Evolutionary conservation across 148 eudicot genomes (phyloP), one percentile per base, ranked within the genome.

Genomic region (Rhododendron ovatum): DNA sequence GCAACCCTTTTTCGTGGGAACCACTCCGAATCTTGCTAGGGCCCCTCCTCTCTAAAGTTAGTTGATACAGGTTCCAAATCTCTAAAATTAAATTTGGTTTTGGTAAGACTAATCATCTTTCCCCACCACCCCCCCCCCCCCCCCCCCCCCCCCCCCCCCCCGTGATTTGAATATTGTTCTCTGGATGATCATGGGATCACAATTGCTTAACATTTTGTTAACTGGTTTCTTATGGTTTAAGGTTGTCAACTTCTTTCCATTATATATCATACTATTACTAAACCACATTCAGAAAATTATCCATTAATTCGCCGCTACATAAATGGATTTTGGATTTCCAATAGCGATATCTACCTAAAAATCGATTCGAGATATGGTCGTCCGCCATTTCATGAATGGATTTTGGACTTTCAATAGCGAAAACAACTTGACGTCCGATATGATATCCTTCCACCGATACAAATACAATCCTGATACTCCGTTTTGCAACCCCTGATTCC

Each of bases 91-190:
- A 26, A 39, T 4, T 26, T 78, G 85, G 82, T 71, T 82, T 82
- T 22, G 73, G 48, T 76, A 82, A 82, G 71, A 82, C 75, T 86
- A 82, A 83, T 87, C 84, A 51, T 84, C 84, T 84, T 65, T 51
- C 87, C 87, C n/a, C n/a, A n/a, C n/a, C n/a, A n/a, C n/a, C n/a
- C n/a, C n/a, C n/a, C n/a, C n/a, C n/a, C n/a, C n/a, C n/a, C n/a
- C n/a, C n/a, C n/a, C n/a, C n/a, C n/a, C n/a, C n/a, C n/a, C n/a
- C n/a, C n/a, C n/a, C 87, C 50, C 80, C 71, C 67, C 67, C 51
- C 78, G 35, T 51, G 0, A 71, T 71, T 84, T 48, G 18, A 69
- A 47, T 47, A 71, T 4, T 48, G 15, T 71, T 82, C 35, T 80
- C 33, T 18, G 10, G 48, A 41, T 63, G 12, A 82, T 82, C 65